Evolutionary conservation across 371 early-diverging fungal genomes (phyloP).

Genomic region (Mortierella sp.): DNA sequence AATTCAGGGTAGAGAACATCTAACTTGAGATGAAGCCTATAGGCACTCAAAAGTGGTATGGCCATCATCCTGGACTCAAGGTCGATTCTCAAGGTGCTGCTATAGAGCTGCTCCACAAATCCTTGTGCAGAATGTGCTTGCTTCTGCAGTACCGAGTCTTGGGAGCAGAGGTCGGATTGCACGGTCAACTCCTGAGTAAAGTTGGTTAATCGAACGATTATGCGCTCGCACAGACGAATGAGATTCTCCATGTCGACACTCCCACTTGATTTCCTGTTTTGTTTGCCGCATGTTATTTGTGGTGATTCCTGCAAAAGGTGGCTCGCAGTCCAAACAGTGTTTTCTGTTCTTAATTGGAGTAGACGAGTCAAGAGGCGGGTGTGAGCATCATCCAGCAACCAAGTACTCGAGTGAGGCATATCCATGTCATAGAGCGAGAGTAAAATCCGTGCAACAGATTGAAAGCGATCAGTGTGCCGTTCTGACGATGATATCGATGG

Average conservation of each 20-base stretch:
- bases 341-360: slow-evolving; percentile 16
- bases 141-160: too few species aligned
- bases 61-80: slow-evolving; percentile 23
- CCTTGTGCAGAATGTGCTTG: too few species aligned
- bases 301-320: background rate
- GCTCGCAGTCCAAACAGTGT: slow-evolving; percentile 12
- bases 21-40: slow-evolving; percentile 9
- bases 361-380: slow-evolving; percentile 12
- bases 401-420: background rate
- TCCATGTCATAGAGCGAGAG: slow-evolving; percentile 12
- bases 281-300: background rate
- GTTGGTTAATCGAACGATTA: slow-evolving; percentile 10
- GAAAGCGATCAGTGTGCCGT: slow-evolving; percentile 1
- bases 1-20: slow-evolving; percentile 6
- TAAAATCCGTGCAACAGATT: slow-evolving; percentile 10
- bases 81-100: background rate
- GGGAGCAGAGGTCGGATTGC: too few species aligned
- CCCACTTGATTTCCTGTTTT: background rate
- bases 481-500: too few species aligned
- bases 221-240: slow-evolving; percentile 18
- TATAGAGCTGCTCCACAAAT: too few species aligned
- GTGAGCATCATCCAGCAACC: slow-evolving; percentile 22
- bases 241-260: slow-evolving; percentile 19
- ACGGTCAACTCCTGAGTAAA: background rate
- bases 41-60: slow-evolving; percentile 17